Evolutionary conservation across 305 asterid species (phyloP).

Genomic region (Stenogyne calaminthoides): DNA sequence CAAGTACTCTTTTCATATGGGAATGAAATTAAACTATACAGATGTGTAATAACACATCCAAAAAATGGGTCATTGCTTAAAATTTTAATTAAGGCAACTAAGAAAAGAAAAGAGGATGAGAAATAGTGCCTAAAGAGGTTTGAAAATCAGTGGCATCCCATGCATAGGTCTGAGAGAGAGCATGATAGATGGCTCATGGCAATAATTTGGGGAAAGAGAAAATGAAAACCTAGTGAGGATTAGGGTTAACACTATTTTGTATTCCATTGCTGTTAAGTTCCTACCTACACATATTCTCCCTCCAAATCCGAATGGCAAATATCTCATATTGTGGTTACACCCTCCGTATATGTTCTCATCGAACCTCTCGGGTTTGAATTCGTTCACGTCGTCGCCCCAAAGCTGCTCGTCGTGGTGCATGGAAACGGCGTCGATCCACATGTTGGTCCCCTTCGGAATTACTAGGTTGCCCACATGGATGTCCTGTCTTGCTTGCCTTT

Average conservation of each 20-base stretch:
- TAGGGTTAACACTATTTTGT: slow-evolving; percentile 57
- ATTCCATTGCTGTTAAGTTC: slow-evolving; percentile 70
- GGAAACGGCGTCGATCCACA: slow-evolving; percentile 88
- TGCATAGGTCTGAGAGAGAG: slow-evolving; percentile 78
- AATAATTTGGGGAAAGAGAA: slow-evolving; percentile 64
- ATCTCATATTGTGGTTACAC: slow-evolving; percentile 87
- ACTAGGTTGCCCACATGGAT: slow-evolving; percentile 52
- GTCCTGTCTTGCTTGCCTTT: slow-evolving; percentile 74
- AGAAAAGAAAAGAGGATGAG: background rate
- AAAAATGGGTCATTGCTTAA: background rate
- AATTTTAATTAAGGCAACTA: background rate
- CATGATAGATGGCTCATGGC: slow-evolving; percentile 66
- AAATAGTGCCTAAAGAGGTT: slow-evolving; percentile 28
- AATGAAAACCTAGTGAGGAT: slow-evolving; percentile 69
- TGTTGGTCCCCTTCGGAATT: slow-evolving; percentile 75
- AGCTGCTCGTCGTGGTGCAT: slow-evolving; percentile 71
- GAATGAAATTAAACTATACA: background rate
- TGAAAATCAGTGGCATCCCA: slow-evolving; percentile 72
- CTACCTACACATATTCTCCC: slow-evolving; percentile 91
- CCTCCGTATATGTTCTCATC: slow-evolving; percentile 54
- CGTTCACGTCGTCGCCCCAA: slow-evolving; percentile 86
- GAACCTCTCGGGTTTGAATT: slow-evolving; percentile 80
- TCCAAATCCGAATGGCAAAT: slow-evolving; percentile 86
- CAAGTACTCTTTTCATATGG: background rate
- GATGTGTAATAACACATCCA: background rate